Evolutionary conservation across 352 stramenopile genomes (phyloP).

Genomic region (Globisporangium viniferum): DNA sequence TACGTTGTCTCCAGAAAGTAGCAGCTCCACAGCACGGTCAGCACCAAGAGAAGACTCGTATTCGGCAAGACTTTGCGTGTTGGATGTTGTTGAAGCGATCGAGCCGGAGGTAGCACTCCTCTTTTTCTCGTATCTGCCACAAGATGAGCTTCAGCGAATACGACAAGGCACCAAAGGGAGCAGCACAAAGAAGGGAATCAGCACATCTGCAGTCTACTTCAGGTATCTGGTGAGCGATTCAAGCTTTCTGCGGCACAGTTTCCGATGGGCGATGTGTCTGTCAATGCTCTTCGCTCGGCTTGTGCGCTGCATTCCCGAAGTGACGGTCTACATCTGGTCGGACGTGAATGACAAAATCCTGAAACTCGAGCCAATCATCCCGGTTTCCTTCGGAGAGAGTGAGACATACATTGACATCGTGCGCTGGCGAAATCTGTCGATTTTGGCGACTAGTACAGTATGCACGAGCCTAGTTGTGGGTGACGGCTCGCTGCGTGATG

Average conservation of each 20-base stretch:
- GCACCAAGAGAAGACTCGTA: not conserved
- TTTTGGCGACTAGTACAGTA: slow-evolving; percentile 50
- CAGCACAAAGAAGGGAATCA: too few relatives aligned
- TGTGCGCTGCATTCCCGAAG: slow-evolving; percentile 37
- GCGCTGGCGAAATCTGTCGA: slow-evolving; percentile 64
- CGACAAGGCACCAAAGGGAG: too few relatives aligned
- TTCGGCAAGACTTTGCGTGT: not conserved
- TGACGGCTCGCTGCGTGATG: not conserved
- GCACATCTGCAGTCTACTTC: slow-evolving; percentile 1
- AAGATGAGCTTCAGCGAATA: slow-evolving; percentile 6
- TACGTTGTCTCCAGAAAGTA: not conserved
- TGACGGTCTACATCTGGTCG: slow-evolving; percentile 62
- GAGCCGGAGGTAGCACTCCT: slow-evolving; percentile 22
- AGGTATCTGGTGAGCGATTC: slow-evolving; percentile 11
- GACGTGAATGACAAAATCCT: slow-evolving; percentile 59
- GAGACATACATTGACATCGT: slow-evolving; percentile 25
- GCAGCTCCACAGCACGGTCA: not conserved
- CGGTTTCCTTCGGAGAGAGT: slow-evolving; percentile 13
- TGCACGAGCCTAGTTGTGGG: slow-evolving; percentile 33
- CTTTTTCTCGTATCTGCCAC: slow-evolving; percentile 31
- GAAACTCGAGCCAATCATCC: slow-evolving; percentile 59
- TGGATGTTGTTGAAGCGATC: slow-evolving; percentile 24
- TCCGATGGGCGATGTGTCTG: slow-evolving; percentile 56
- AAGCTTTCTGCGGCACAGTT: slow-evolving; percentile 25
- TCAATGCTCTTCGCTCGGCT: slow-evolving; percentile 43